phyloP scores from a whole-genome alignment of 306 rosid genomes.

The Fagus sylvatica region DNA sequence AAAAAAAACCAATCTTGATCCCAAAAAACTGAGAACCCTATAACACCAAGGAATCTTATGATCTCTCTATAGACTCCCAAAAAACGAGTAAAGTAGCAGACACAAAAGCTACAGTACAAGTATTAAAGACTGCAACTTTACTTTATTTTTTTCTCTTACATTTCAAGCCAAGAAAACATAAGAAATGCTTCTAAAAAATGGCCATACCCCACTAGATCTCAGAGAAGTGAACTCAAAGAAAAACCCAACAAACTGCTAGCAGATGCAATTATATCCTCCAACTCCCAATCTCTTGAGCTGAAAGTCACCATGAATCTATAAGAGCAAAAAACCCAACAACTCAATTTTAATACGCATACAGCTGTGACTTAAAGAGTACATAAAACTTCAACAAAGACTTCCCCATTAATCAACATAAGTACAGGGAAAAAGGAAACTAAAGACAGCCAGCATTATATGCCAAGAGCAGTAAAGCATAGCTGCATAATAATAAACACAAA shows the following conservation, averaged over 20 bases:
- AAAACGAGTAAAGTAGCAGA: constrained; percentile 46
- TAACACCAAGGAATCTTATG: constrained; percentile 22
- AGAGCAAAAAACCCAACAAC: constrained; percentile 24
- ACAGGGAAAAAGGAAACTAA: constrained; percentile 15
- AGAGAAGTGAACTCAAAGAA: constrained; percentile 55
- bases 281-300: constrained; percentile 50
- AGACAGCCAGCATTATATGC: constrained; percentile 11
- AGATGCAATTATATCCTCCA: constrained; percentile 54
- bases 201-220: constrained; percentile 76
- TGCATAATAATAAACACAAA: constrained; percentile 14
- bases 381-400: constrained; percentile 19
- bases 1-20: constrained; percentile 35
- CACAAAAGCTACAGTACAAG: constrained; percentile 25
- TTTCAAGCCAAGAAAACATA: constrained; percentile 38
- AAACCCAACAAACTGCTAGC: constrained; percentile 45
- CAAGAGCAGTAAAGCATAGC: constrained; percentile 30
- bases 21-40: constrained; percentile 24
- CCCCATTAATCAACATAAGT: constrained; percentile 27
- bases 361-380: constrained; percentile 13
- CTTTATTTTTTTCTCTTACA: constrained; percentile 42
- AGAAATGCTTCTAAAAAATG: constrained; percentile 12
- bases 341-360: constrained; percentile 36
- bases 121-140: constrained; percentile 20
- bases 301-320: constrained; percentile 40
- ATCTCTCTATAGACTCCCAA: constrained; percentile 42